Conservation (phyloP, 2,329 filamentous ascomycete genomes). For the Fusarium nematophilum region DNA sequence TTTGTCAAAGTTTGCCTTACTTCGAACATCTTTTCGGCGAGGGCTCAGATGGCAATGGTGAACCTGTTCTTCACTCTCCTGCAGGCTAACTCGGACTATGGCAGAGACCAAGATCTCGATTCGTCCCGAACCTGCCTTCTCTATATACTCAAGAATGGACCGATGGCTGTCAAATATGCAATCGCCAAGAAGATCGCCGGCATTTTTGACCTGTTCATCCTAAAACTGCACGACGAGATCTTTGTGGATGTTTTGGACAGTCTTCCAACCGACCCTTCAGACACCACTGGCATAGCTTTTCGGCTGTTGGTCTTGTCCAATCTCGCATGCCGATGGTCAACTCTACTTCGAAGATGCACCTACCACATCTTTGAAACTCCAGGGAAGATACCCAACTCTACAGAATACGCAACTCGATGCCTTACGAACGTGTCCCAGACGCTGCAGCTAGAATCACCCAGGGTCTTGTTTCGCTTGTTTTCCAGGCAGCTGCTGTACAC, state of each 20-base stretch:
- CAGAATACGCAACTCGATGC: conserved; percentile 78
- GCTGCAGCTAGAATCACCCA: conserved; percentile 73
- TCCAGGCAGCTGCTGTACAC: conserved; percentile 90
- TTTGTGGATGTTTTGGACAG: conserved; percentile 85
- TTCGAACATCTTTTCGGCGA: conserved; percentile 75
- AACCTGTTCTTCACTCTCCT: conserved; percentile 77
- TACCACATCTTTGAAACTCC: conserved; percentile 96
- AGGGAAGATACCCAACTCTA: conserved; percentile 73
- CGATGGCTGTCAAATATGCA: conserved; percentile 79
- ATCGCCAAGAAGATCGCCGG: conserved; percentile 76
- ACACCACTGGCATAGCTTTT: conserved; percentile 85
- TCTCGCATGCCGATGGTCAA: conserved; percentile 86
- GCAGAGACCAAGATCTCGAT: conserved; percentile 66
- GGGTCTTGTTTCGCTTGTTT: conserved; percentile 83
- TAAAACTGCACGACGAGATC: conserved; percentile 84
- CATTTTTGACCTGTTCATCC: conserved; percentile 84
- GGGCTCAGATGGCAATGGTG: conserved; percentile 74
- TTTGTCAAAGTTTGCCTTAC: conserved; percentile 76
- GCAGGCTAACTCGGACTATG: conserved; percentile 74
- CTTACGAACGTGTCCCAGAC: conserved; percentile 73
- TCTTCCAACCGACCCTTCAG: conserved; percentile 78
- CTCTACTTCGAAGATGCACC: conserved; percentile 84
- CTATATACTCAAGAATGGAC: conserved; percentile 73
- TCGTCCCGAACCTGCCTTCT: conserved; percentile 78
- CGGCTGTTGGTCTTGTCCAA: conserved; percentile 80